Conservation (phyloP, 257 asterid genomes). For the Solanum gandarillasii region DNA sequence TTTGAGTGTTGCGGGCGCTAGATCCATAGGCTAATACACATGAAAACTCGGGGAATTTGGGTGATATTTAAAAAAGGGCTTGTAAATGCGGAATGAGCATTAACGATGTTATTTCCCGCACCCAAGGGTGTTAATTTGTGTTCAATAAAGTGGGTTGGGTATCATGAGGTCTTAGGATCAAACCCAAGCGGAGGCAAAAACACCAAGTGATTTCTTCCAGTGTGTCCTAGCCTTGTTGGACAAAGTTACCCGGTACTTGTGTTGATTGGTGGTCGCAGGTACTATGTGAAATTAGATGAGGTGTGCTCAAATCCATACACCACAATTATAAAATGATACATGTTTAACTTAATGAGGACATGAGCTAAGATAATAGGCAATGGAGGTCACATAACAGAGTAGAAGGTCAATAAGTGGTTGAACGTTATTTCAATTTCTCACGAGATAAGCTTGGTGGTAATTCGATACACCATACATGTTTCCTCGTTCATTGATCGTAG, state of each 20-base stretch:
- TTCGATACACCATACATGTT: too few relatives aligned
- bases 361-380: neutral
- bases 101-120: neutral
- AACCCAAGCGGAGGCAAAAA: neutral
- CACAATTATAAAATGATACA: neutral
- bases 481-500: too few relatives aligned
- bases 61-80: rapidly evolving
- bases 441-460: too few relatives aligned
- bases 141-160: neutral
- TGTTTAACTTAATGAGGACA: neutral
- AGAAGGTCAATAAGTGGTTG: neutral
- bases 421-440: too few relatives aligned
- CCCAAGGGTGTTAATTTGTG: neutral
- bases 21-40: too few relatives aligned
- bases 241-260: neutral
- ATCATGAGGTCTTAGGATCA: neutral
- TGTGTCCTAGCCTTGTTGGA: neutral
- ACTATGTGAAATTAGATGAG: neutral
- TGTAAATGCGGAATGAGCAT: neutral
- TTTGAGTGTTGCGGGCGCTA: rapidly evolving
- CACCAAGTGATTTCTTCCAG: neutral
- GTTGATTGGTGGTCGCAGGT: neutral
- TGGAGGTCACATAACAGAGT: rapidly evolving
- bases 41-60: rapidly evolving
- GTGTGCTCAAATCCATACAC: neutral